These are phyloP conservation scores for Actinomucor elegans DNA, from an alignment of 371 early-diverging fungal genomes.

Conservation along the genomic window DNA sequence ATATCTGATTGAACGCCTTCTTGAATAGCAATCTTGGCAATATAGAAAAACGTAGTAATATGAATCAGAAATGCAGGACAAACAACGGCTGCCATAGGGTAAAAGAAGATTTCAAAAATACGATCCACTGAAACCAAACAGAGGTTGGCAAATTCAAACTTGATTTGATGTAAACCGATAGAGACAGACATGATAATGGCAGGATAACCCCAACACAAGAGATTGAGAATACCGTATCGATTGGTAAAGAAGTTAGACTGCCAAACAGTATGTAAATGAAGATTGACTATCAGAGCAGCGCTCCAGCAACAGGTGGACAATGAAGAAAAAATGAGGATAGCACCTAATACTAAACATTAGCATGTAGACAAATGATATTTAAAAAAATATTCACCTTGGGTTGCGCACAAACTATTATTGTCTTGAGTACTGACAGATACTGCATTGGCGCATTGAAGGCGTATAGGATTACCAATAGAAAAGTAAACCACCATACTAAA, in stretches of 20 bases:
- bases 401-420: slow-evolving; percentile 61
- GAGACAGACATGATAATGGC: slow-evolving; percentile 48
- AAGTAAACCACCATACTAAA: slow-evolving; percentile 58
- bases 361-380: background rate
- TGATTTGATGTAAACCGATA: slow-evolving; percentile 48
- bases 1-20: slow-evolving; percentile 51
- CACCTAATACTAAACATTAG: slow-evolving; percentile 26
- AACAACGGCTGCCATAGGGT: slow-evolving; percentile 60
- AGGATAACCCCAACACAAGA: slow-evolving; percentile 66
- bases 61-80: slow-evolving; percentile 60
- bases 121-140: slow-evolving; percentile 53
- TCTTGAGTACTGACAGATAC: slow-evolving; percentile 47
- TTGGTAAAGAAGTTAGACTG: slow-evolving; percentile 57
- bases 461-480: slow-evolving; percentile 50
- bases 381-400: slow-evolving; percentile 43
- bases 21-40: slow-evolving; percentile 52
- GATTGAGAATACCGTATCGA: slow-evolving; percentile 49
- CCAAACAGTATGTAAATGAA: slow-evolving; percentile 72
- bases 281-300: slow-evolving; percentile 59
- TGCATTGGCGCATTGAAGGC: slow-evolving; percentile 57
- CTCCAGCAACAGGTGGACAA: slow-evolving; percentile 63
- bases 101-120: slow-evolving; percentile 60
- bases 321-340: slow-evolving; percentile 55
- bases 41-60: slow-evolving; percentile 61
- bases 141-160: slow-evolving; percentile 63